Base-by-base conservation (phyloP, 2,329 filamentous ascomycete genomes). In the Verruconis gallopava region DNA sequence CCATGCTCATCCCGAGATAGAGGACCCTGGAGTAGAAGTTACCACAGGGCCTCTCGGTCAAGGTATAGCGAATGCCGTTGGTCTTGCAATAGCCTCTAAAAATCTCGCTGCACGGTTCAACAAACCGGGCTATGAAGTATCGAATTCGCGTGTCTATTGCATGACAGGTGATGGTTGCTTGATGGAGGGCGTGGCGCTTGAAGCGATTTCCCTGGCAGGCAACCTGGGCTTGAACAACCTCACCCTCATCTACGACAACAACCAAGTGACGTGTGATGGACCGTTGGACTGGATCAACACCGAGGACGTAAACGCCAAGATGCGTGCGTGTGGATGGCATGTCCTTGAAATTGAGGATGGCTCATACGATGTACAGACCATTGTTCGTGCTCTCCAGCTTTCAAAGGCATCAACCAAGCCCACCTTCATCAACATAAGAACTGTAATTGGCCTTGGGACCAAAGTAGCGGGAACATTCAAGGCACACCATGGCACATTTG, bases 21-120 rank as follows among this genome's bases (percentile, higher is more conserved):
- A 77, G 50, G 60, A 69, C 42, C 63, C 69, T 18, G 71, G 71
- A n/a, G 64, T 75, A 42, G 71, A 77, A 53, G 69, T 76, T 12
- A 76, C 73, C 1, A 77, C 73, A 0, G 73, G 72, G 0, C 73
- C 73, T 2, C 58, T 77, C 1, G 73, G 73, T 1, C 73, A 76
- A 48, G 73, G 72, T 12, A 61, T 77, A 30, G 68, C 72, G 9
- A 76, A 77, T 44, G 70, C 72, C 0, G 72, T 76, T 4, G 73
- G 73, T n/a, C 55, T 76, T 18, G 73, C 73, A 5, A 72, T 75
- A 56, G 73, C 73, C 1, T 62, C 64, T 3, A 76, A 74, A 56
- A 64, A 75, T 47, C 62, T 76, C 3, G 70, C 62, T 0, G 69
- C 71, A 1, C 66, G 59, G 0, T 76, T 70, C 55, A 76, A 75